Percentiles rank a stretch among this genome's conserved stretches.
phyloP scores from a whole-genome alignment of 1,284 basidiomycete species.

The Taiwanofungus camphoratus region DNA sequence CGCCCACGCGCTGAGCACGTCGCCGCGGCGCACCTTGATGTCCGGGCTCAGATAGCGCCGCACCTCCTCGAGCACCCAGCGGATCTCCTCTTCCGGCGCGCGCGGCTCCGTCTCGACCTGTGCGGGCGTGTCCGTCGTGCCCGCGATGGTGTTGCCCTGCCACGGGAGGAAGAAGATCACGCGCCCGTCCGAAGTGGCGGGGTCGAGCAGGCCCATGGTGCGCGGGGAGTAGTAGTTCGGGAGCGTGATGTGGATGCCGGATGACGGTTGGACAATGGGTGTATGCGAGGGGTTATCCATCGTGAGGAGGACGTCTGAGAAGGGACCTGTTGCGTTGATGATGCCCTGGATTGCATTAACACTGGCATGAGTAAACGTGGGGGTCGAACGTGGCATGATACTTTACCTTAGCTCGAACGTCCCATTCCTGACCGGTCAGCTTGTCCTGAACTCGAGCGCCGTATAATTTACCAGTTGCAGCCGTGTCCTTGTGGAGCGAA shows the following conservation, averaged over 20 bases:
- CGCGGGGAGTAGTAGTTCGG: slow-evolving; percentile 97
- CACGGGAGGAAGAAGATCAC: slow-evolving; percentile 99
- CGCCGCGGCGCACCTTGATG: slow-evolving; percentile 92
- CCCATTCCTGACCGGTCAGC: slow-evolving; percentile 80
- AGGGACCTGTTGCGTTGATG: slow-evolving; percentile 96
- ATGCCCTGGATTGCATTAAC: slow-evolving; percentile 43
- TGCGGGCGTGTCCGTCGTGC: slow-evolving; percentile 89
- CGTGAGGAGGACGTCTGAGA: slow-evolving; percentile 81
- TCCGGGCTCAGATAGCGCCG: slow-evolving; percentile 86
- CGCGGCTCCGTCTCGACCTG: slow-evolving; percentile 75
- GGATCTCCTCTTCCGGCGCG: slow-evolving; percentile 91
- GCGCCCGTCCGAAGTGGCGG: slow-evolving; percentile 91
- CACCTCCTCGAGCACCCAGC: slow-evolving; percentile 94
- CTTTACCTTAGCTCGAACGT: slow-evolving; percentile 81
- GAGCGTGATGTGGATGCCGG: slow-evolving; percentile 94
- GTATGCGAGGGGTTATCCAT: slow-evolving; percentile 81
- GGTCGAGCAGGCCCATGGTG: slow-evolving; percentile 94
- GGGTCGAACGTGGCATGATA: slow-evolving; percentile 8
- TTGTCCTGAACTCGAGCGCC: slow-evolving; percentile 81
- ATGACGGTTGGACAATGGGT: slow-evolving; percentile 89
- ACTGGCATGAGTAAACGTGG: slow-evolving; percentile 27
- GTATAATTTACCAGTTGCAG: slow-evolving; percentile 63
- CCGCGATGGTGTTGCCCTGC: slow-evolving; percentile 97
- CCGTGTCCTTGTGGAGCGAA: slow-evolving; percentile 64
- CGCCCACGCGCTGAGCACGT: slow-evolving; percentile 95